Percentiles rank a stretch among this genome's conserved stretches.
phyloP scores from a whole-genome alignment of 805 yeast genomes.

The Saccharomycopsis microspora region DNA sequence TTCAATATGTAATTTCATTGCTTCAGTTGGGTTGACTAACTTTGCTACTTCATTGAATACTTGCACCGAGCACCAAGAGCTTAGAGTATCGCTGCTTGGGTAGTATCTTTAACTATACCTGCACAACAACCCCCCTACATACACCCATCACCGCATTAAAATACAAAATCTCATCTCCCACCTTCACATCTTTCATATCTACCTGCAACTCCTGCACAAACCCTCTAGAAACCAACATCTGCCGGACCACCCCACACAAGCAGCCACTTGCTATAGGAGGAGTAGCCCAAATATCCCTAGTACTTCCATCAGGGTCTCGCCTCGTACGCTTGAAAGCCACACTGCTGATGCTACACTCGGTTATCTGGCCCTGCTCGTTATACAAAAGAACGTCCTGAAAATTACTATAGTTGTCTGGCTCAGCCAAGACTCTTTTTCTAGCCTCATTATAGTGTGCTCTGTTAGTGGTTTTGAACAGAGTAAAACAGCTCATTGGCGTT shows the following conservation, averaged over 20 bases:
- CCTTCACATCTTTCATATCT: conserved; percentile 30
- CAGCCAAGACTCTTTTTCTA: conserved; percentile 33
- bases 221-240: conserved; percentile 43
- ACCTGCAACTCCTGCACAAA: conserved; percentile 44
- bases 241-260: conserved; percentile 73
- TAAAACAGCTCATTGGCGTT: conserved; percentile 55
- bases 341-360: conserved; percentile 79
- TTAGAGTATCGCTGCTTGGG: no score
- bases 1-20: no score
- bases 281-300: conserved; percentile 55
- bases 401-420: conserved; percentile 21
- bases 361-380: conserved; percentile 39
- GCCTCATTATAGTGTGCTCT: conserved; percentile 56
- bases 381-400: conserved; percentile 60
- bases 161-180: conserved; percentile 62
- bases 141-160: conserved; percentile 84
- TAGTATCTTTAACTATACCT: no score
- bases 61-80: no score
- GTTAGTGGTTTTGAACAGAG: conserved; percentile 78
- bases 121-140: conserved; percentile 34
- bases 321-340: conserved; percentile 46
- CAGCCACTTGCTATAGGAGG: conserved; percentile 76
- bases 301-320: conserved; percentile 16
- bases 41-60: no score
- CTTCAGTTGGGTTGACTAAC: no score